A percentile compares a stretch with the other conserved stretches of the same genome.
phyloP scores from a whole-genome alignment of 2,329 filamentous ascomycete genomes.

The Tolypocladium inflatum region DNA sequence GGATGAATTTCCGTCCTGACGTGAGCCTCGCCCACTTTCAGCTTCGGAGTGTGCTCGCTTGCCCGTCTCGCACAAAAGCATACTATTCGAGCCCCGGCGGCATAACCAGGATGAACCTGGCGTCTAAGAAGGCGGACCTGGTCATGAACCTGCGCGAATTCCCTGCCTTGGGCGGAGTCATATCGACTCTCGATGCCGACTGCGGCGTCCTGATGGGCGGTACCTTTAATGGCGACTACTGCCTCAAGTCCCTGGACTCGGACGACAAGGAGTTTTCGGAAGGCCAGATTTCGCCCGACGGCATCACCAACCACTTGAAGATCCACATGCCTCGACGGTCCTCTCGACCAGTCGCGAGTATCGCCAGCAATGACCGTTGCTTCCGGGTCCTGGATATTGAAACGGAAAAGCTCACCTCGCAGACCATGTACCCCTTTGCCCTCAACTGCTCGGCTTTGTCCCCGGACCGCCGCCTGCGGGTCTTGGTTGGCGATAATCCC shows the following conservation, averaged over 20 bases:
- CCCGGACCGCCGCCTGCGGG: conserved; percentile 60
- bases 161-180: conserved; percentile 24
- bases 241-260: conserved; percentile 35
- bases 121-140: conserved; percentile 32
- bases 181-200: conserved; percentile 42
- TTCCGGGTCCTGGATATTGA: conserved; percentile 50
- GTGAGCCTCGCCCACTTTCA: conserved; percentile 56
- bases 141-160: conserved; percentile 33
- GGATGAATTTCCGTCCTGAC: conserved; percentile 44
- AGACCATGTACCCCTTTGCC: conserved; percentile 45
- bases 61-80: conserved; percentile 42
- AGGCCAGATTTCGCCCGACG: conserved; percentile 39
- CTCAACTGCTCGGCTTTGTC: conserved; percentile 68
- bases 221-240: conserved; percentile 48
- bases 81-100: conserved; percentile 46
- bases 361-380: conserved; percentile 52
- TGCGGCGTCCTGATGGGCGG: conserved; percentile 50
- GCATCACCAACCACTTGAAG: conserved; percentile 58
- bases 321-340: conserved; percentile 44
- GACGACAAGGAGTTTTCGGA: conserved; percentile 25
- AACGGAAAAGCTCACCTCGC: conserved; percentile 48
- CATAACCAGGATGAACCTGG: conserved; percentile 43
- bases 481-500: conserved; percentile 60
- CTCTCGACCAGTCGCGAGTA: conserved; percentile 43
- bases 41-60: conserved; percentile 51